A percentile compares a stretch with the other conserved stretches of the same genome.
phyloP scores from a whole-genome alignment of 2,329 filamentous ascomycete species.

The Microsporum ferrugineum region DNA sequence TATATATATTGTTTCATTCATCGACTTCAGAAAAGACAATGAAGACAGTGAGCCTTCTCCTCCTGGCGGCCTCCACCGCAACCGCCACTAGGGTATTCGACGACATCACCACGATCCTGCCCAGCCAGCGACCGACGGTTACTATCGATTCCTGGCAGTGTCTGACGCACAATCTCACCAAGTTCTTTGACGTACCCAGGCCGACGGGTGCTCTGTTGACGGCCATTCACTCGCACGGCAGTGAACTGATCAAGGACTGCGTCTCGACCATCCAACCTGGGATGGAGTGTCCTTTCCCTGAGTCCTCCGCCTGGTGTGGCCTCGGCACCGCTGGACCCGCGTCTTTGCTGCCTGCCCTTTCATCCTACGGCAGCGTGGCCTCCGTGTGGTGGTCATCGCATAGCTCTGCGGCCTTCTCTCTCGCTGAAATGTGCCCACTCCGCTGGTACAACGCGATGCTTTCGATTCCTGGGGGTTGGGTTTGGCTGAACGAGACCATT shows the following conservation, averaged over 20 bases:
- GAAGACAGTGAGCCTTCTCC: background rate
- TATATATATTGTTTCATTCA: too few relatives aligned
- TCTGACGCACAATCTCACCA: constrained; percentile 1
- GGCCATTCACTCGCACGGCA: background rate
- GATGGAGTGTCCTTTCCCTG: constrained; percentile 1
- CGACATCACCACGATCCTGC: background rate
- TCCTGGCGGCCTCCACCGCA: background rate
- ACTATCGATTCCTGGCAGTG: background rate
- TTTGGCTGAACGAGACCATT: constrained; percentile 5
- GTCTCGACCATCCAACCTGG: background rate
- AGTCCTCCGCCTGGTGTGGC: constrained; percentile 1
- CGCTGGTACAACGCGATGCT: background rate
- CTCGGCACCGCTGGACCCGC: background rate
- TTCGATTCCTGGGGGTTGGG: background rate
- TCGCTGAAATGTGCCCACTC: background rate
- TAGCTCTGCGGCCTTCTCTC: constrained; percentile 2
- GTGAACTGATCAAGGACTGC: background rate
- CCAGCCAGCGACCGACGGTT: background rate
- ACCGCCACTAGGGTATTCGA: background rate
- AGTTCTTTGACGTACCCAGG: constrained; percentile 3
- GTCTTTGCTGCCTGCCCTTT: background rate
- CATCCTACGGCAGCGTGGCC: constrained; percentile 2
- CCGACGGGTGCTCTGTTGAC: background rate
- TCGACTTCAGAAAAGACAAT: background rate
- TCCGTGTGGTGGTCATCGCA: constrained; percentile 4